A percentile compares a stretch with the other conserved stretches of the same genome.
These are phyloP conservation scores for Aspergillus uvarum DNA, from an alignment of 2,329 filamentous ascomycete species.

Conservation along the genomic window DNA sequence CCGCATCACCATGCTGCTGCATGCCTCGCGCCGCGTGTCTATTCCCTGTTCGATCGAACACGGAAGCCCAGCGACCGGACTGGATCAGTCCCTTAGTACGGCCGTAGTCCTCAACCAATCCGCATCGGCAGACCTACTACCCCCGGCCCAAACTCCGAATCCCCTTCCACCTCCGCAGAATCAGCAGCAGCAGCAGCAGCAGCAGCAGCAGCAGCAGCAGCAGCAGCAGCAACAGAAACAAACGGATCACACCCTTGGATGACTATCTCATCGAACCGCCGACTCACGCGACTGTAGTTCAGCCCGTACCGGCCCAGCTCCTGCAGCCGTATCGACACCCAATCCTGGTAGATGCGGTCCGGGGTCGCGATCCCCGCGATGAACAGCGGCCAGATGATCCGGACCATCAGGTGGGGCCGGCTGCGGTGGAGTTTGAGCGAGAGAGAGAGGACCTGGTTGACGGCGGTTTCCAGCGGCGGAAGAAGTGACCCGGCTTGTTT, in stretches of 20 bases:
- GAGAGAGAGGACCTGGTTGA: slow-evolving; percentile 24
- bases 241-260: slow-evolving; percentile 20
- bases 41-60: too few relatives aligned
- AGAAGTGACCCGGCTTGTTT: slow-evolving; percentile 6
- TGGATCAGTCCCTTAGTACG: too few relatives aligned
- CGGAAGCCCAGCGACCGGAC: too few relatives aligned
- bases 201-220: too few relatives aligned
- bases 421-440: slow-evolving; percentile 25
- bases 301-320: slow-evolving; percentile 27
- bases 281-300: slow-evolving; percentile 24
- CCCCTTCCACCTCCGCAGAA: too few relatives aligned
- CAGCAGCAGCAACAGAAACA: not conserved
- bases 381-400: slow-evolving; percentile 29
- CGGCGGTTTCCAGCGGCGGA: slow-evolving; percentile 19
- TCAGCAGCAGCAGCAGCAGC: too few relatives aligned
- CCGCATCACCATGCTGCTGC: too few relatives aligned
- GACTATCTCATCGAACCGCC: slow-evolving; percentile 23
- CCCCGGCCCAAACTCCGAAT: too few relatives aligned
- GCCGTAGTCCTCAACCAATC: too few relatives aligned
- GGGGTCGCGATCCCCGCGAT: slow-evolving; percentile 28
- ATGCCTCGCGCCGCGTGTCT: too few relatives aligned
- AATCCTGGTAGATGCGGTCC: slow-evolving; percentile 28
- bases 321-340: slow-evolving; percentile 28
- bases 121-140: too few relatives aligned
- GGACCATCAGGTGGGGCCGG: slow-evolving; percentile 22